Conservation (phyloP, 2,329 filamentous ascomycete species). For the Botrytis cinerea region DNA sequence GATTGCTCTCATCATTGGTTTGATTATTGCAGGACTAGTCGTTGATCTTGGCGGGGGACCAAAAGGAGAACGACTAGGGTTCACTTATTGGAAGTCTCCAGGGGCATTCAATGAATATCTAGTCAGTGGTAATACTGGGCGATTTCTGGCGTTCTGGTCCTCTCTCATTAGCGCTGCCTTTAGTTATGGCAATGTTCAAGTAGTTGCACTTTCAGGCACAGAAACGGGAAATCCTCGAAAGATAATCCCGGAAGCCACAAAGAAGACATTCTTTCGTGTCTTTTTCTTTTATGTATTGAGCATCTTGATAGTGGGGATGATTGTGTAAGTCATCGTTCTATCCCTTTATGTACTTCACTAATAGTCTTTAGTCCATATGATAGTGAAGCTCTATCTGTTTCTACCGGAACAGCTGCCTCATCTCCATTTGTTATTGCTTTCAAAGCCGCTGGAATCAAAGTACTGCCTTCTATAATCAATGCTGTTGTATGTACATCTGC, state of each 20-base stretch:
- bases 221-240: conserved; percentile 56
- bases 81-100: conserved; percentile 69
- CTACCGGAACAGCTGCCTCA: conserved; percentile 50
- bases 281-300: conserved; percentile 51
- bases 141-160: conserved; percentile 54
- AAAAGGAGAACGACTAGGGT: conserved; percentile 60
- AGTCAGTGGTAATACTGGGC: conserved; percentile 58
- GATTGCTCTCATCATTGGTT: conserved; percentile 62
- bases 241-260: conserved; percentile 54
- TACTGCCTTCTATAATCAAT: conserved; percentile 73
- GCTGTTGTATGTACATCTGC: conserved; percentile 65
- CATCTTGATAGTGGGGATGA: conserved; percentile 52
- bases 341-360: conserved; percentile 40
- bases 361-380: conserved; percentile 60
- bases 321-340: conserved; percentile 45
- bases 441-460: conserved; percentile 64
- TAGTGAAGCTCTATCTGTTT: conserved; percentile 48
- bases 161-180: conserved; percentile 51
- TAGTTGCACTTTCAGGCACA: conserved; percentile 56
- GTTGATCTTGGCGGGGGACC: conserved; percentile 65
- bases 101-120: conserved; percentile 69
- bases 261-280: conserved; percentile 56
- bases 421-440: conserved; percentile 73
- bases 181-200: conserved; percentile 53
- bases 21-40: conserved; percentile 63